phyloP scores from a whole-genome alignment of 306 rosid genomes.

The Prunus persica region Prunus_persica_NCBIv2 NC_034009.1:44381501-44382000 shows the following conservation, averaged over 20 bases:
- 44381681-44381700: conserved; percentile 5
- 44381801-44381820: neutral
- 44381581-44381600: neutral
- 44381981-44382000: no score
- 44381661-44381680: conserved; percentile 17
- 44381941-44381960: neutral
- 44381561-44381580: neutral
- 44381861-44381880: no score
- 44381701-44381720: neutral
- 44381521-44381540: no score
- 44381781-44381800: conserved; percentile 1
- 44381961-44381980: no score
- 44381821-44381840: no score
- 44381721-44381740: neutral
- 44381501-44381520: no score
- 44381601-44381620: neutral
- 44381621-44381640: neutral
- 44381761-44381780: conserved; percentile 10
- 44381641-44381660: neutral
- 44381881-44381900: no score
- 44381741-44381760: conserved; percentile 21
- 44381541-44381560: no score
- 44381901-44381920: no score
- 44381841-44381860: no score
- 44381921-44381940: no score